Conservation (phyloP, 1,284 basidiomycete species). For the Sporisorium iseilematis-ciliati region DNA sequence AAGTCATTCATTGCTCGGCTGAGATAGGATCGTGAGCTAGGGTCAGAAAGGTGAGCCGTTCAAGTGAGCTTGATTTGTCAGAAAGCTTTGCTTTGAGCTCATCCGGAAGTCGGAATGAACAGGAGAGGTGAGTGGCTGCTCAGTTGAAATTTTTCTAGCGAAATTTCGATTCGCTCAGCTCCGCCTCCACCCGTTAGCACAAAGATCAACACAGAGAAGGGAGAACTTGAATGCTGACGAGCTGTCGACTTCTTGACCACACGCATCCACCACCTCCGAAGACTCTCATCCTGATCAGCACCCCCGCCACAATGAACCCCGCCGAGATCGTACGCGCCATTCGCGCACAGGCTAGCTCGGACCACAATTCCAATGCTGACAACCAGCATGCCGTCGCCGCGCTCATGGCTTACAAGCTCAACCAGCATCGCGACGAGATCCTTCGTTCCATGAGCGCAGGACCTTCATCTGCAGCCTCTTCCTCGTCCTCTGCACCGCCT, state of each 20-base stretch:
- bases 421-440: conserved; percentile 42
- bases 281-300: not conserved
- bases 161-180: conserved; percentile 24
- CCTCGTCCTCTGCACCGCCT: conserved; percentile 33
- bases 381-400: conserved; percentile 58
- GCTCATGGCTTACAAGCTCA: conserved; percentile 52
- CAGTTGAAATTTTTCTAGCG: not conserved
- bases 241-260: too few species aligned
- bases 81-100: conserved; percentile 3
- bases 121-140: conserved; percentile 5
- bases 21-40: too few species aligned
- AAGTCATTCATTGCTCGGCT: too few species aligned
- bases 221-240: too few species aligned
- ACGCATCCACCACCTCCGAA: not conserved
- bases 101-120: conserved; percentile 30
- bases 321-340: conserved; percentile 46
- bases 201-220: not conserved
- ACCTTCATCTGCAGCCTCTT: conserved; percentile 13
- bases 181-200: conserved; percentile 23
- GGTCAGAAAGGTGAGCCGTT: not conserved
- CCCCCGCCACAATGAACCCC: conserved; percentile 25
- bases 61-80: conserved; percentile 28
- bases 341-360: conserved; percentile 39
- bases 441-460: conserved; percentile 23
- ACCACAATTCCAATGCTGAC: conserved; percentile 24